These are phyloP conservation scores for Macrolepiota albuminosa DNA, from an alignment of 768 basidiomycete species.

Conservation along the genomic window DNA sequence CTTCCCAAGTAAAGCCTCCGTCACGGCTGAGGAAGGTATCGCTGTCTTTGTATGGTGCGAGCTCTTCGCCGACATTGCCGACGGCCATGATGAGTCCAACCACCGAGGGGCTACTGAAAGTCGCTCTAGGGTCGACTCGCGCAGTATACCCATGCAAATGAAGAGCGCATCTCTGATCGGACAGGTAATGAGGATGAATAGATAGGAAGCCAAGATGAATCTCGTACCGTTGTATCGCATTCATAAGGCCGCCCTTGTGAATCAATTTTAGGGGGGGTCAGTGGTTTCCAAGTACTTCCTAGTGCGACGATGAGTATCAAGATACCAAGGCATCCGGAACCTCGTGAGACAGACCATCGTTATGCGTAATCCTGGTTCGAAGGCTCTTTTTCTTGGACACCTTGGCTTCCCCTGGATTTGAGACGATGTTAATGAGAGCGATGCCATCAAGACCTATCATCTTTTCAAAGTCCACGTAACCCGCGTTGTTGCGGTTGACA, in stretches of 20 bases:
- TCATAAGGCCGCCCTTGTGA: slow-evolving; percentile 68
- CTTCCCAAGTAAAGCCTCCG: slow-evolving; percentile 97
- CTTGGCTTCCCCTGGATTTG: slow-evolving; percentile 72
- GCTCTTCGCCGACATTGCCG: slow-evolving; percentile 86
- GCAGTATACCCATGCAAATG: slow-evolving; percentile 97
- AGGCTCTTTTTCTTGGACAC: slow-evolving; percentile 70
- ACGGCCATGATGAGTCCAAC: slow-evolving; percentile 94
- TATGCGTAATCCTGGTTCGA: slow-evolving; percentile 90
- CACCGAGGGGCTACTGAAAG: slow-evolving; percentile 89
- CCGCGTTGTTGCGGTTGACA: slow-evolving; percentile 84
- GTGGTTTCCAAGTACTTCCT: slow-evolving; percentile 86
- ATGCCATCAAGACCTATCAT: slow-evolving; percentile 95
- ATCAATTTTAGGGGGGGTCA: slow-evolving; percentile 72
- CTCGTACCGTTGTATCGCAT: slow-evolving; percentile 62
- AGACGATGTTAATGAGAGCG: slow-evolving; percentile 86
- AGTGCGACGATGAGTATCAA: slow-evolving; percentile 1
- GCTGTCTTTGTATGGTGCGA: slow-evolving; percentile 77
- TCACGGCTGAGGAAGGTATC: slow-evolving; percentile 97
- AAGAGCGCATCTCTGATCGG: slow-evolving; percentile 68
- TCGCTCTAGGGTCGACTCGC: slow-evolving; percentile 82
- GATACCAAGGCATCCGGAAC: not conserved
- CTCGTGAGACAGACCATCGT: slow-evolving; percentile 66
- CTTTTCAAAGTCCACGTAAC: slow-evolving; percentile 98
- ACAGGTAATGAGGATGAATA: not conserved
- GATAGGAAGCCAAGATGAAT: not conserved